These are phyloP conservation scores for Arachnomyces sp. DNA, from an alignment of 2,329 filamentous ascomycete genomes.

Conservation along the genomic window DNA sequence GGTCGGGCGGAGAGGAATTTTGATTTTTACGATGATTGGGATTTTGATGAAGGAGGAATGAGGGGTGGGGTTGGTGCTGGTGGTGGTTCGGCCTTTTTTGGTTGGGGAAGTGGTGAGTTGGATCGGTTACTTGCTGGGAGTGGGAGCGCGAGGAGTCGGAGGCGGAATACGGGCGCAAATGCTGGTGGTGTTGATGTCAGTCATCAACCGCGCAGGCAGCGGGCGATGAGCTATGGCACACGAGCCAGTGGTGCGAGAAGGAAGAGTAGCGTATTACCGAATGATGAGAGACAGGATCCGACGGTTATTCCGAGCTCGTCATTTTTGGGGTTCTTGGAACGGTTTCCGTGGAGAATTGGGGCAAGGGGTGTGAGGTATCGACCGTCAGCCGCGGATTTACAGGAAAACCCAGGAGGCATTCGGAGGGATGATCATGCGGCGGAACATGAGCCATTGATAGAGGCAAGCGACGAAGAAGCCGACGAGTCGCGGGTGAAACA, in stretches of 20 bases:
- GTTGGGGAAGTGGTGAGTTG: conserved; percentile 77
- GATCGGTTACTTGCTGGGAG: conserved; percentile 71
- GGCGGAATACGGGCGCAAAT: conserved; percentile 24
- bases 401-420: conserved; percentile 66
- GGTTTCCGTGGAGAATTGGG: conserved; percentile 76
- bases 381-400: conserved; percentile 81
- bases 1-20: conserved; percentile 75
- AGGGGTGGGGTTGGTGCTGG: conserved; percentile 6
- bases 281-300: conserved; percentile 55
- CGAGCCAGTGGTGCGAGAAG: conserved; percentile 50
- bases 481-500: conserved; percentile 27
- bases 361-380: conserved; percentile 73
- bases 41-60: conserved; percentile 46
- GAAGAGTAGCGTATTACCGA: conserved; percentile 46
- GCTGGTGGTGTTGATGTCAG: conserved; percentile 31
- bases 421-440: conserved; percentile 36
- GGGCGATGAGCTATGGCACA: conserved; percentile 81
- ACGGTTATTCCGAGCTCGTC: conserved; percentile 85
- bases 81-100: conserved; percentile 55
- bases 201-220: conserved; percentile 59
- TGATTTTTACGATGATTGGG: conserved; percentile 98
- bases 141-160: conserved; percentile 31
- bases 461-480: conserved; percentile 45
- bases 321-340: conserved; percentile 73
- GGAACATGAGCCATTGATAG: conserved; percentile 62